Percentiles rank a stretch among this genome's conserved stretches.
These are phyloP conservation scores for Pichia norvegensis DNA, from an alignment of 1,139 yeast genomes.

Conservation along the genomic window DNA sequence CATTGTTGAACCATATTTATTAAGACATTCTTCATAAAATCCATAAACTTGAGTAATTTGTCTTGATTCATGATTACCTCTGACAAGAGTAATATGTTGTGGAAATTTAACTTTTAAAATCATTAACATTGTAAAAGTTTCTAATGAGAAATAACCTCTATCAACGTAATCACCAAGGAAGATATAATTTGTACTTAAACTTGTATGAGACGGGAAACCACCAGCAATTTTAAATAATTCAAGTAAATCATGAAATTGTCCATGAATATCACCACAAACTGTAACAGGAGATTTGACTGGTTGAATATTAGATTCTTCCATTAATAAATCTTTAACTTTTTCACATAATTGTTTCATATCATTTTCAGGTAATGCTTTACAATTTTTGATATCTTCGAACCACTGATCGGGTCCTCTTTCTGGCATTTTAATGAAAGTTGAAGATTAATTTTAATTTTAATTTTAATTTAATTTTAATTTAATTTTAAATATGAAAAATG, in stretches of 20 bases:
- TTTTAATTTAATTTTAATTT: background rate
- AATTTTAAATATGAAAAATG: slow-evolving; percentile 21
- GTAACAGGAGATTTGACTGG: slow-evolving; percentile 98
- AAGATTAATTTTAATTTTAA: background rate
- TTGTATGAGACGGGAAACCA: slow-evolving; percentile 77
- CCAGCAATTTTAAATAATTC: slow-evolving; percentile 91
- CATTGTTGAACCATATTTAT: slow-evolving; percentile 90
- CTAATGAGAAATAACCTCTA: slow-evolving; percentile 89
- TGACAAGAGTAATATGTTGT: slow-evolving; percentile 72
- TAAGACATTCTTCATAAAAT: slow-evolving; percentile 83
- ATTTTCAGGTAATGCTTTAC: slow-evolving; percentile 80
- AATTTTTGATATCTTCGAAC: slow-evolving; percentile 88
- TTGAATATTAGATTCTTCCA: slow-evolving; percentile 94
- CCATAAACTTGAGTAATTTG: slow-evolving; percentile 96
- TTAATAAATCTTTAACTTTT: slow-evolving; percentile 76
- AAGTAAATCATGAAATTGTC: slow-evolving; percentile 90
- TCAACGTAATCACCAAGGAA: slow-evolving; percentile 86
- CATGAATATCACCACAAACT: slow-evolving; percentile 98
- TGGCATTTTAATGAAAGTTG: slow-evolving; percentile 21
- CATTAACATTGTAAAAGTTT: slow-evolving; percentile 86
- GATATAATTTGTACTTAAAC: slow-evolving; percentile 26
- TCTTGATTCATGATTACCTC: slow-evolving; percentile 92
- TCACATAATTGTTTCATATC: slow-evolving; percentile 97
- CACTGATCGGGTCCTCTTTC: slow-evolving; percentile 93
- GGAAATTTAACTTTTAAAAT: slow-evolving; percentile 86